A percentile compares a stretch with the other conserved stretches of the same genome.
Evolutionary conservation across 139 green algal species (phyloP).

Genomic region (Spirogloea muscicola): DNA sequence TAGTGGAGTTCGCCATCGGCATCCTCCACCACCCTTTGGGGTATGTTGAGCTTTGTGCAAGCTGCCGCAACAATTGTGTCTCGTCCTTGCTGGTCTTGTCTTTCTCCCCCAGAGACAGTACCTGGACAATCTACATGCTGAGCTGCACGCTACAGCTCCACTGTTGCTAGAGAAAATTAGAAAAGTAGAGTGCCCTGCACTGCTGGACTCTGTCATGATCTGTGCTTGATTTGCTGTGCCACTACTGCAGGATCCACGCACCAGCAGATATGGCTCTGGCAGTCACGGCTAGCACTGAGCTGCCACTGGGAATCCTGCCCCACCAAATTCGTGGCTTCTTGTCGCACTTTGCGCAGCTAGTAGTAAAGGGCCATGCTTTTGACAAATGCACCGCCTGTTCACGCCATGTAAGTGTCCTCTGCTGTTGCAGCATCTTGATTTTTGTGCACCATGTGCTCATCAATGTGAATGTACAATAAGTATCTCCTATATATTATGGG

Average conservation of each 20-base stretch:
- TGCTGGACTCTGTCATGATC: too few relatives aligned
- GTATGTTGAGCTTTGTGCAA: constrained; percentile 1
- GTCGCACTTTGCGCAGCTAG: constrained; percentile 52
- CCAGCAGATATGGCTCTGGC: constrained; percentile 12
- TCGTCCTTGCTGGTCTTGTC: background rate
- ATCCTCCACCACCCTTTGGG: constrained; percentile 69
- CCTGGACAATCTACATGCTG: too few relatives aligned
- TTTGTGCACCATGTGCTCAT: too few relatives aligned
- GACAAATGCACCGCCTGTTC: constrained; percentile 88
- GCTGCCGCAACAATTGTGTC: background rate
- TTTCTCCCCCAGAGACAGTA: too few relatives aligned
- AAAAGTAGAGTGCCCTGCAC: too few relatives aligned
- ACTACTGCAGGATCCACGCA: constrained; percentile 12
- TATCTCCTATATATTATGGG: too few relatives aligned
- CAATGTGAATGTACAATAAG: too few relatives aligned
- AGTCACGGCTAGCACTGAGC: background rate
- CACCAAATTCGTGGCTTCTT: constrained; percentile 59
- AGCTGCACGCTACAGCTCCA: too few relatives aligned
- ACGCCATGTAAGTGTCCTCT: constrained; percentile 10
- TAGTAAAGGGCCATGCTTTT: constrained; percentile 74
- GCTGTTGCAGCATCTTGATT: too few relatives aligned
- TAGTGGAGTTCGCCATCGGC: constrained; percentile 82
- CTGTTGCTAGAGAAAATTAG: too few relatives aligned
- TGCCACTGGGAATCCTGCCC: constrained; percentile 69
- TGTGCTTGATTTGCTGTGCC: too few relatives aligned